Evolutionary conservation across 164 flowering plant genomes (phyloP).

Genomic region (Buxus sempervirens): DNA sequence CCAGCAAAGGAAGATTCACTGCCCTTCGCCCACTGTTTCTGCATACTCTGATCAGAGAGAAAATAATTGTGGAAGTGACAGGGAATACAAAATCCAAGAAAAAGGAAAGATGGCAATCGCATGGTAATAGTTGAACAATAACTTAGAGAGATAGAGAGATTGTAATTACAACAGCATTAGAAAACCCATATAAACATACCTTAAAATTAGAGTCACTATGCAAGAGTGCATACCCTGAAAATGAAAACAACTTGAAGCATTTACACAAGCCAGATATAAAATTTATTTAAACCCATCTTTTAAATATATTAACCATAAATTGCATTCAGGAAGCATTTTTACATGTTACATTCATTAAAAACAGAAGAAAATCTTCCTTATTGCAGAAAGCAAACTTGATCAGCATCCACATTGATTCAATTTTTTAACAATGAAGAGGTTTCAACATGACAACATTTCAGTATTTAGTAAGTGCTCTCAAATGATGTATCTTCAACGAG

Average conservation of each 20-base stretch:
- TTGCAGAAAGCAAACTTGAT: no score
- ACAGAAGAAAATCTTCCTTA: no score
- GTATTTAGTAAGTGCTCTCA: no score
- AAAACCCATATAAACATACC: slow-evolving; percentile 36
- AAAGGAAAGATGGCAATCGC: background rate
- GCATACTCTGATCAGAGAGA: slow-evolving; percentile 40
- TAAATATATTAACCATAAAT: background rate
- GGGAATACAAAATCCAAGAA: background rate
- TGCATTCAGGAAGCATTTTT: no score
- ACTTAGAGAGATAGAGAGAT: background rate
- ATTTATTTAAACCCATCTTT: no score
- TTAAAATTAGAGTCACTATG: slow-evolving; percentile 44
- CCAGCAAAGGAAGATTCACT: slow-evolving; percentile 56
- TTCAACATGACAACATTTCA: no score
- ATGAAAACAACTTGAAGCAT: slow-evolving; percentile 10
- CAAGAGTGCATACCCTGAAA: slow-evolving; percentile 83
- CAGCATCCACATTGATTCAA: no score
- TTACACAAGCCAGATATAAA: no score
- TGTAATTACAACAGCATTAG: no score
- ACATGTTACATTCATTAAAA: no score
- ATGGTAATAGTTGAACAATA: background rate
- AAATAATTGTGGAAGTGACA: background rate
- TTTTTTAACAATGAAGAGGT: no score
- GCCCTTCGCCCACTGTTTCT: slow-evolving; percentile 38
- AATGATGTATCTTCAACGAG: no score